phyloP scores from a whole-genome alignment of 495 filamentous ascomycete genomes.

The Patellaria atrata region DNA sequence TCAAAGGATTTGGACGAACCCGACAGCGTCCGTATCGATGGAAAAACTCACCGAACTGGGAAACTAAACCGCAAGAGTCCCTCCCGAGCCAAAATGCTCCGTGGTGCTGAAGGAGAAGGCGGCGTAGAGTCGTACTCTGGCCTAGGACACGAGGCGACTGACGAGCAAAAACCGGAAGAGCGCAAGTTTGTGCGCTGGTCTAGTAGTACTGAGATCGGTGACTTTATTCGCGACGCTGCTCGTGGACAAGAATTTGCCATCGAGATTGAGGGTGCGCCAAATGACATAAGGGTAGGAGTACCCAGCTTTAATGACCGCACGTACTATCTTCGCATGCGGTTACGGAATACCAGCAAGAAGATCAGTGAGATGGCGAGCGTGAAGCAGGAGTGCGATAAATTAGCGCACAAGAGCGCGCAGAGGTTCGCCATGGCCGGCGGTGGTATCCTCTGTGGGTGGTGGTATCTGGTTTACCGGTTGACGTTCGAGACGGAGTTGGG shows the following conservation, averaged over 20 bases:
- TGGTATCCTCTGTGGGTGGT: constrained; percentile 56
- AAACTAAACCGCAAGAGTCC: constrained; percentile 27
- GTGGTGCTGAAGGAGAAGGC: constrained; percentile 33
- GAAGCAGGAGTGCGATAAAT: constrained; percentile 66
- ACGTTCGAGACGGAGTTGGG: constrained; percentile 68
- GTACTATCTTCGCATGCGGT: constrained; percentile 61
- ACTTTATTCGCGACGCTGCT: constrained; percentile 88
- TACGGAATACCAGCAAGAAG: constrained; percentile 54
- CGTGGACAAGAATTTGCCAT: constrained; percentile 71
- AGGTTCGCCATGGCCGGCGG: constrained; percentile 70
- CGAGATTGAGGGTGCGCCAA: constrained; percentile 56
- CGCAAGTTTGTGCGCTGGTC: constrained; percentile 79
- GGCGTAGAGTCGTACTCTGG: constrained; percentile 48
- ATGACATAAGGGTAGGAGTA: constrained; percentile 62
- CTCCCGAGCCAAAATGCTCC: constrained; percentile 9
- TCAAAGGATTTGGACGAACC: constrained; percentile 23
- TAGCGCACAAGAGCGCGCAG: constrained; percentile 64
- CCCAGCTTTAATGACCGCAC: constrained; percentile 84
- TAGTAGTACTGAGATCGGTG: constrained; percentile 74
- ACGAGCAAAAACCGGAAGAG: constrained; percentile 20
- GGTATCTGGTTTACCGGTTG: constrained; percentile 60
- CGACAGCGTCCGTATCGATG: constrained; percentile 36
- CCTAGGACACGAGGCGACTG: constrained; percentile 36
- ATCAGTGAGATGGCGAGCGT: constrained; percentile 53
- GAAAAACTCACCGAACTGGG: constrained; percentile 32